A percentile compares a stretch with the other conserved stretches of the same genome.
These are phyloP conservation scores for Nitzschia inconspicua DNA, from an alignment of 108 stramenopile species.

Conservation along the genomic window DNA sequence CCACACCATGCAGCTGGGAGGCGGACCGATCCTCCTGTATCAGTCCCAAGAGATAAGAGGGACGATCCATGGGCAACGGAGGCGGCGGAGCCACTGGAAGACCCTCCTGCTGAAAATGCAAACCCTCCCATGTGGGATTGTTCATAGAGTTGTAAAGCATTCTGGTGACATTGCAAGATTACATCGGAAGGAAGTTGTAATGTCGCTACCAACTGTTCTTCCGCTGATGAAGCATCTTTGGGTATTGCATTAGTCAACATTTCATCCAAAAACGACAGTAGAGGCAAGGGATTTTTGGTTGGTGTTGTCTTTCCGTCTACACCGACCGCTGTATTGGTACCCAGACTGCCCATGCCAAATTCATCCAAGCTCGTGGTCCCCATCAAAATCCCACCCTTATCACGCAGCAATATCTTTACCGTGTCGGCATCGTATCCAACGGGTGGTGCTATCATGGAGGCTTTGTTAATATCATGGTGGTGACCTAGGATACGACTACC, in stretches of 20 bases:
- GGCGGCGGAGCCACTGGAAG: slow-evolving; percentile 88
- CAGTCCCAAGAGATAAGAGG: slow-evolving; percentile 88
- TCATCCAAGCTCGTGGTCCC: slow-evolving; percentile 97
- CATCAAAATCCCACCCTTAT: slow-evolving; percentile 77
- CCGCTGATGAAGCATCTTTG: no score
- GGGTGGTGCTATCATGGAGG: background rate
- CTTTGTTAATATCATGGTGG: background rate
- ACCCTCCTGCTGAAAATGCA: slow-evolving; percentile 76
- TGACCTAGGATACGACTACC: slow-evolving; percentile 70
- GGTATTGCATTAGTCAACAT: no score
- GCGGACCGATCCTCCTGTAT: slow-evolving; percentile 97
- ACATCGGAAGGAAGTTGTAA: slow-evolving; percentile 8
- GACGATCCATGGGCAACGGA: slow-evolving; percentile 87
- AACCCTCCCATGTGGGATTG: slow-evolving; percentile 4
- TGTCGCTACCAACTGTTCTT: slow-evolving; percentile 18
- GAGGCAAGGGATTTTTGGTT: slow-evolving; percentile 69
- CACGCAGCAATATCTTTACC: slow-evolving; percentile 49
- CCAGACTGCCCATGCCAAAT: slow-evolving; percentile 95
- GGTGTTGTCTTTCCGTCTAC: slow-evolving; percentile 2
- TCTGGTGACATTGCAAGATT: slow-evolving; percentile 18
- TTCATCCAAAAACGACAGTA: slow-evolving; percentile 37
- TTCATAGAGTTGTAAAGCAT: slow-evolving; percentile 5
- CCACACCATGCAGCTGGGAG: slow-evolving; percentile 95
- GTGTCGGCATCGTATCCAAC: slow-evolving; percentile 84
- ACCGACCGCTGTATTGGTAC: slow-evolving; percentile 37